Evolutionary conservation across 345 rosid species (phyloP).

Genomic region (Populus davidiana): DNA sequence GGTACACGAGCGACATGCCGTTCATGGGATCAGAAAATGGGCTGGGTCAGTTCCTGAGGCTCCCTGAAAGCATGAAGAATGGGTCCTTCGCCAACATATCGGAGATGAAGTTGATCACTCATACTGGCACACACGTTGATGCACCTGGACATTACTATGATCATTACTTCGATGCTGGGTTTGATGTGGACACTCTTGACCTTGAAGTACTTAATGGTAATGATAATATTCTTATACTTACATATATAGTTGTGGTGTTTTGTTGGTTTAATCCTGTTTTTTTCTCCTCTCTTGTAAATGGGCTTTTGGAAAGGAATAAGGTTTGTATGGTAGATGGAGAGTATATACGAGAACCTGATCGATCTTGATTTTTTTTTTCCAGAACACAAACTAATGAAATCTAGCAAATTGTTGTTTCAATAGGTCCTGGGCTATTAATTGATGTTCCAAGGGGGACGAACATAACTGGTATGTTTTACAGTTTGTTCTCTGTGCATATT

Average conservation of each 20-base stretch:
- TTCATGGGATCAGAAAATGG: background rate
- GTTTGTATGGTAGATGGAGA: no score
- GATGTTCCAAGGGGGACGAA: conserved; percentile 63
- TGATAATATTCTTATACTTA: background rate
- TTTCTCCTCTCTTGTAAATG: background rate
- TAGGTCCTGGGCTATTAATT: conserved; percentile 55
- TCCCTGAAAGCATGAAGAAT: conserved; percentile 5
- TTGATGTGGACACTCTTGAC: conserved; percentile 22
- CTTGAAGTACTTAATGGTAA: conserved; percentile 21
- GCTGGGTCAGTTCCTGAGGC: background rate
- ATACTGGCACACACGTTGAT: conserved; percentile 12
- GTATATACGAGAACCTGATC: no score
- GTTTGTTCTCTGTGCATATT: background rate
- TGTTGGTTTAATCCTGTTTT: no score
- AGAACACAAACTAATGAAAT: no score
- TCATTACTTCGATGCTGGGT: conserved; percentile 18
- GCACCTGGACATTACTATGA: conserved; percentile 18
- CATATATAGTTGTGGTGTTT: background rate
- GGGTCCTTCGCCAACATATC: conserved; percentile 5
- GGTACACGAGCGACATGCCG: conserved; percentile 10
- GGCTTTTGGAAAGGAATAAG: no score
- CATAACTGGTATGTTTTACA: conserved; percentile 56
- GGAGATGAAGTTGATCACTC: conserved; percentile 1
- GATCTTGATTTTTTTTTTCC: no score
- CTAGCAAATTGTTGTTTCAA: background rate